Evolutionary conservation across 2,329 filamentous ascomycete species (phyloP).

Genomic region (Fonsecaea pugnacius): DNA sequence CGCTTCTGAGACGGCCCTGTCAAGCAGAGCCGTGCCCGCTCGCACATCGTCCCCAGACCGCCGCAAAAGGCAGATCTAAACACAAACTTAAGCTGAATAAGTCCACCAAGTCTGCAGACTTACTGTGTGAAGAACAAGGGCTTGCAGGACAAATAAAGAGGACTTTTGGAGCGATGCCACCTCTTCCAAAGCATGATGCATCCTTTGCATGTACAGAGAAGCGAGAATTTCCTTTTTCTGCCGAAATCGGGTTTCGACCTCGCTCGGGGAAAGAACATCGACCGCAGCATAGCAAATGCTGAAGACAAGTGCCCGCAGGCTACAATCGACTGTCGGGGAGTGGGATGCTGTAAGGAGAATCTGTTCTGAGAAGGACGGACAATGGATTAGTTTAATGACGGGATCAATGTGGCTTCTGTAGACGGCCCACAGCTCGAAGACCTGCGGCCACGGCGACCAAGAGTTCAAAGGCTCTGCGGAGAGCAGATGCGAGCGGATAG

Average conservation of each 20-base stretch:
- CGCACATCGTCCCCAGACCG: not conserved
- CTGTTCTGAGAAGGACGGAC: not conserved
- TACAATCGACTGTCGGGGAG: not conserved
- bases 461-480: not conserved
- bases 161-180: not conserved
- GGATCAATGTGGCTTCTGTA: not conserved
- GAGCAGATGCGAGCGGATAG: not conserved
- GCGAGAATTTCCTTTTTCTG: not conserved
- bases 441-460: not conserved
- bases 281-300: not conserved
- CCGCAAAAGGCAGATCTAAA: not conserved
- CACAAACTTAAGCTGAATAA: not conserved
- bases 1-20: not conserved
- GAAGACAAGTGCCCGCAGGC: not conserved
- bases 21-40: not conserved
- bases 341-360: not conserved
- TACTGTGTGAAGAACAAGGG: not conserved
- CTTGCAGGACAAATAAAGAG: not conserved
- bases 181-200: not conserved
- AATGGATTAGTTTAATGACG: not conserved
- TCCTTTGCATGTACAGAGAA: not conserved
- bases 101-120: not conserved
- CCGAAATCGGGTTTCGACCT: not conserved
- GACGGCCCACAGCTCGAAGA: not conserved
- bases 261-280: not conserved